Base-by-base conservation (phyloP, 768 basidiomycete genomes). In the Leccinum arenicola region DNA sequence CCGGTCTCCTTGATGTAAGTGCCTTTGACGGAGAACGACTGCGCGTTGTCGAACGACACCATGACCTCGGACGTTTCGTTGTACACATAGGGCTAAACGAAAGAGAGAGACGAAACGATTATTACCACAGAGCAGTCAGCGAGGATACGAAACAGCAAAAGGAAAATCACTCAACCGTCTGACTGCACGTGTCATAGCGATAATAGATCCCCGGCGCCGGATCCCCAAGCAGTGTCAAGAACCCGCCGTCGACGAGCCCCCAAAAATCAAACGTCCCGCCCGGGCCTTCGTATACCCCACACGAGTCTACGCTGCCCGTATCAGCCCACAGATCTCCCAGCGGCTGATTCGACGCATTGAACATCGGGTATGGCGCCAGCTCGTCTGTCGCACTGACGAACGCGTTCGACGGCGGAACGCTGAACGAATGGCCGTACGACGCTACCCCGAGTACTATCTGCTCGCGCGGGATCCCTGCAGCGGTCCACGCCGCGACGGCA, bases 371-470 rank as follows among this genome's bases (percentile, higher is more conserved):
- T 12, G 77, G 49, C 12, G 67, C 72, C 5, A 87, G 70, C 12
- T 67, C 67, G 15, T 67, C 74, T 3, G 60, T 49, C 17, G 78
- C 74, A n/a, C 66, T 67, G 2, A 67, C 61, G 58, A 80, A 65
- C 0, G 83, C 83, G 35, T 74, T 63, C 8, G 58, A 63, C 3
- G 68, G 45, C 7, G 79, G 67, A 36, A 82, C 78, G 14, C 58
- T 62, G 76, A 80, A 45, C 9, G 91, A 85, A 70, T 92, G 91
- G 0, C 93, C 93, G 72, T 92, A 95, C 3, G 87, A 73, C 6
- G 93, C 83, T 1, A 95, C 84, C 48, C 91, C 93, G 7, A 98
- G 82, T 11, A 93, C 84, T 56, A 95, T 89, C 75, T 88, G 71
- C 59, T 62, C 3, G 19, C 73, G 70, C 1, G 93, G 91, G 66